Conservation (phyloP, 2,329 filamentous ascomycete genomes). For the Penicillium sp. region DNA sequence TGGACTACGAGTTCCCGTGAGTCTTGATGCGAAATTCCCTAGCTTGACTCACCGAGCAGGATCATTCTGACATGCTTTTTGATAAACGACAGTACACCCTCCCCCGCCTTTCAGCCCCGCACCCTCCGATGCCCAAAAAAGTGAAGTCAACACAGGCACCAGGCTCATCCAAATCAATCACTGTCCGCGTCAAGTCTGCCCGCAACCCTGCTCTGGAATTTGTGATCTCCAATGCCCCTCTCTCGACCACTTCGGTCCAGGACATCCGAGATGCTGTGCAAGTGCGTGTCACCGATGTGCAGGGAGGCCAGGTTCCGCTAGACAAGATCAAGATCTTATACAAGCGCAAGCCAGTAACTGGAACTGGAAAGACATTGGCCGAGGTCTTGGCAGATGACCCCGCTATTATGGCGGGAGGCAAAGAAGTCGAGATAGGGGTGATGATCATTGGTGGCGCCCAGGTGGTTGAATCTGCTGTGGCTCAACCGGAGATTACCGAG, state of each 20-base stretch:
- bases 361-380: conserved; percentile 65
- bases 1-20: conserved; percentile 66
- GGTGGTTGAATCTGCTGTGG: conserved; percentile 32
- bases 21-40: conserved; percentile 21
- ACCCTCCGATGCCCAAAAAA: conserved; percentile 39
- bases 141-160: conserved; percentile 26
- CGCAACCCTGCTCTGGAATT: conserved; percentile 66
- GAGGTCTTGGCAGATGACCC: conserved; percentile 58
- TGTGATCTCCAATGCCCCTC: conserved; percentile 51
- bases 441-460: conserved; percentile 75
- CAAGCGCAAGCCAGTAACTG: conserved; percentile 75
- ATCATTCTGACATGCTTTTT: background rate
- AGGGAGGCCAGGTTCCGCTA: conserved; percentile 32
- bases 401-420: conserved; percentile 33
- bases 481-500: conserved; percentile 27
- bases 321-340: conserved; percentile 78
- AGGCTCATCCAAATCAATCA: conserved; percentile 36
- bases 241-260: conserved; percentile 63
- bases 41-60: background rate
- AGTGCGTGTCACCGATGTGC: conserved; percentile 48
- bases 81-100: conserved; percentile 36
- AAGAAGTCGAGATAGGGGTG: conserved; percentile 63
- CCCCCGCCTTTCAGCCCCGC: conserved; percentile 38
- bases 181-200: conserved; percentile 44
- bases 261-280: conserved; percentile 67